Evolutionary conservation across 1,284 basidiomycete species (phyloP).

Genomic region (Ceratobasidium theobromae): DNA sequence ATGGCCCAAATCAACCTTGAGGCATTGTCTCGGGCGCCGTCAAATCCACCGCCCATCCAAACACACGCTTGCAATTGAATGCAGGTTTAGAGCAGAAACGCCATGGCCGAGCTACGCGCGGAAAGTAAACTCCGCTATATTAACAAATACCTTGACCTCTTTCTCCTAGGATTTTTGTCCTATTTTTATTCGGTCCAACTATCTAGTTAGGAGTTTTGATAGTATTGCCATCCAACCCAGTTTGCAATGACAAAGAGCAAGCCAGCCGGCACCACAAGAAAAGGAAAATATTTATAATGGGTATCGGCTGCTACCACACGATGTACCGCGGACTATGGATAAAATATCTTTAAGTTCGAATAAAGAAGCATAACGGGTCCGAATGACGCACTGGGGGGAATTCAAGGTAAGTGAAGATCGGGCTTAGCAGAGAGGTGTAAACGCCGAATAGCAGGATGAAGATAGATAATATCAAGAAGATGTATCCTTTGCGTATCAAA

Average conservation of each 20-base stretch:
- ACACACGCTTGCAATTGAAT: conserved; percentile 31
- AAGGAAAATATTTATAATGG: conserved; percentile 86
- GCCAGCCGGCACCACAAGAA: conserved; percentile 77
- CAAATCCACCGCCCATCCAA: conserved; percentile 34
- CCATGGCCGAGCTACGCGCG: too few species aligned
- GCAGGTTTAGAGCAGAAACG: too few species aligned
- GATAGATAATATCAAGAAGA: conserved; percentile 52
- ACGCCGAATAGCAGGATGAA: conserved; percentile 59
- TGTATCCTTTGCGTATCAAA: conserved; percentile 47
- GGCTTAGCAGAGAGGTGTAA: conserved; percentile 66
- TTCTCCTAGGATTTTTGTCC: conserved; percentile 39
- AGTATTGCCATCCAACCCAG: conserved; percentile 97
- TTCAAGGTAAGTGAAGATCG: conserved; percentile 55
- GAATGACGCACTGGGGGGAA: conserved; percentile 46
- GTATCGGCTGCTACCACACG: conserved; percentile 62
- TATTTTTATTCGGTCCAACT: background rate
- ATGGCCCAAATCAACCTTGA: too few species aligned
- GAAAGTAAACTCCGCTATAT: too few species aligned
- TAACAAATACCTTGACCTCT: too few species aligned
- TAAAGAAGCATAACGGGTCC: background rate
- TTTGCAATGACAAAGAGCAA: conserved; percentile 92
- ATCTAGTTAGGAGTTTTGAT: conserved; percentile 69
- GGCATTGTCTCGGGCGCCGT: too few species aligned
- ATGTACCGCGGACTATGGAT: conserved; percentile 53
- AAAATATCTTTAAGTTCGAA: background rate